Base-by-base conservation (phyloP, 2,329 filamentous ascomycete genomes). In the Phialemonium atrogriseum region DNA sequence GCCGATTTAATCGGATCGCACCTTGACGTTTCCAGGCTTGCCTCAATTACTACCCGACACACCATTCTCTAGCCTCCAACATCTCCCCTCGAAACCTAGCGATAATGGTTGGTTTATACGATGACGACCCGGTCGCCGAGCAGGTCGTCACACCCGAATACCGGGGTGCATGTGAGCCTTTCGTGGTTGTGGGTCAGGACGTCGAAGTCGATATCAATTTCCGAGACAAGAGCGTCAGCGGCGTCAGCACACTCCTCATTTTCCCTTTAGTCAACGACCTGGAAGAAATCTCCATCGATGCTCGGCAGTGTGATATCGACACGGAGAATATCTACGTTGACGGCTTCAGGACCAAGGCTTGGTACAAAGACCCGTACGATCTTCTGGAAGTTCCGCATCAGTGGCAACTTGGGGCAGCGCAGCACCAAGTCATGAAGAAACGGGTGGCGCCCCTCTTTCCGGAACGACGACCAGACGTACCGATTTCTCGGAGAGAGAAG, bases 131-230 rank as follows among this genome's bases (percentile, higher is more conserved):
- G 10, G 11, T 9, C 16, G 17, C 21, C 13, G 13, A 18, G 10
- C 10, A 15, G 10, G 30, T 32, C 15, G 37, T 32, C 8, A 24
- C 23, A 2, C 15, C 32, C 11, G 43, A 46, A 9, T 28, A 37
- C n/a, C 36, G 33, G 4, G 9, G 24, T 9, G 37, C 34, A 10
- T 40, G 37, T 37, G 56, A 58, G 23, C 50, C 52, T 26, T 70
- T 64, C 39, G 51, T 70, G 24, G 62, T 96, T 36, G 70, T 85
- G 33, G 81, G 87, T 59, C 89, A 96, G 60, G 84, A 84, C 54
- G 80, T 98, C 30, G 80, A 87, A 47, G 68, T 98, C 38, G 88
- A 96, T 48, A 68, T 98, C 51, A 84, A 94, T 60, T 93, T 98
- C 54, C 70, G 73, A 42, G 74, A 73, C 33, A 80, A 79, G 56